phyloP scores from a whole-genome alignment of 208 protist genomes.

The Leishmania major region DNA sequence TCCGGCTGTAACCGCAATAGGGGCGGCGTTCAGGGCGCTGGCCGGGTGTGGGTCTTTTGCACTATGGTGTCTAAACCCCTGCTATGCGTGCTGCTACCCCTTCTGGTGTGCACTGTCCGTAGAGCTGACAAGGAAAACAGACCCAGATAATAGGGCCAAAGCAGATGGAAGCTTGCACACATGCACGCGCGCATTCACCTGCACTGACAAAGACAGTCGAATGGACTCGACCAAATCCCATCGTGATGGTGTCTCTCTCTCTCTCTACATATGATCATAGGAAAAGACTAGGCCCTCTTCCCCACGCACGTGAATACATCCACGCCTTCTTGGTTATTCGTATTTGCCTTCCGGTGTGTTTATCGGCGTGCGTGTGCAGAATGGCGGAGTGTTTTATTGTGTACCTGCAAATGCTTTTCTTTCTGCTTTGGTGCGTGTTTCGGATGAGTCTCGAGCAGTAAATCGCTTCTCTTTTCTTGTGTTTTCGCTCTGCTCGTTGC shows the following conservation, averaged over 20 bases:
- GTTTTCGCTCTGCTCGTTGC: background rate
- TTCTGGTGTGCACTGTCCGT: background rate
- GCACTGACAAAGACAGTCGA: background rate
- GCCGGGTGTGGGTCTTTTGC: no score
- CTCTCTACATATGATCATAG: no score
- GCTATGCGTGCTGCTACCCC: background rate
- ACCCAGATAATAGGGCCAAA: background rate
- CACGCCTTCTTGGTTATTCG: background rate
- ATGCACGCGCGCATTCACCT: background rate
- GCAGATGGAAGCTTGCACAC: slow-evolving; percentile 6
- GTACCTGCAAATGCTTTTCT: background rate
- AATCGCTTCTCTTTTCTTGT: background rate
- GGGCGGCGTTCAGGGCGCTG: background rate
- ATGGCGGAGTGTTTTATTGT: background rate
- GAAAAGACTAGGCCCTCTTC: background rate
- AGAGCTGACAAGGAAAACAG: background rate
- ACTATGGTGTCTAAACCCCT: background rate
- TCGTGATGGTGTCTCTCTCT: background rate
- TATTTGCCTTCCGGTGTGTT: background rate
- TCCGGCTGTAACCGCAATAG: background rate
- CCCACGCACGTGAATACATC: background rate
- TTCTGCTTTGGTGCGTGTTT: background rate
- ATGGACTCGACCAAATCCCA: background rate
- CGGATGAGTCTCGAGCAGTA: background rate
- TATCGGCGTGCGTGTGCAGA: background rate